Conservation (phyloP, 129 eudicot species). For the Arctium minus region DNA sequence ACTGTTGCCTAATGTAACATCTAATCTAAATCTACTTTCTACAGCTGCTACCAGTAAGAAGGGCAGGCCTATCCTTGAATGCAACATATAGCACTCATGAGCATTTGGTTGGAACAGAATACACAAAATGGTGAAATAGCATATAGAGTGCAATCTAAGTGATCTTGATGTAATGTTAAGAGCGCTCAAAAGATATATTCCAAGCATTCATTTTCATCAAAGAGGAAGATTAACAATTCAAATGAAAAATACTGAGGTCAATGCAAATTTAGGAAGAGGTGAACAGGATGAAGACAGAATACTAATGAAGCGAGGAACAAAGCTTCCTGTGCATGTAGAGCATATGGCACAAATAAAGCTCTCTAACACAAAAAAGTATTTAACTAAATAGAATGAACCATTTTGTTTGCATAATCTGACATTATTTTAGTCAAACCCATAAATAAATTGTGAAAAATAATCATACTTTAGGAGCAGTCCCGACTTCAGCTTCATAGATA, state of each 20-base stretch:
- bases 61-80: background rate
- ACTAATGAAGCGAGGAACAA: background rate
- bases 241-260: background rate
- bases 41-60: background rate
- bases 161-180: background rate
- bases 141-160: background rate
- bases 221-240: background rate
- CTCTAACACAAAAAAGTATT: background rate
- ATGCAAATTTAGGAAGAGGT: background rate
- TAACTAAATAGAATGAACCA: background rate
- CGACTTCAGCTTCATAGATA: constrained; percentile 98
- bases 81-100: background rate
- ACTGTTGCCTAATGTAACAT: background rate
- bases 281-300: background rate
- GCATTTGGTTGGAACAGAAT: too few species aligned
- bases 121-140: background rate
- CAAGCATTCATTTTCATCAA: background rate
- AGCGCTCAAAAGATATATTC: background rate
- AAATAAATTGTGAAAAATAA: background rate
- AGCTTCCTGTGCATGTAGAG: background rate
- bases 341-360: background rate
- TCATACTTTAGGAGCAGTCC: constrained; percentile 83
- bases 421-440: background rate
- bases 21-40: background rate
- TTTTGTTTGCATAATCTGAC: background rate